These are phyloP conservation scores for Lagenidium giganteum DNA, from an alignment of 352 stramenopile genomes.

Conservation along the genomic window DNA sequence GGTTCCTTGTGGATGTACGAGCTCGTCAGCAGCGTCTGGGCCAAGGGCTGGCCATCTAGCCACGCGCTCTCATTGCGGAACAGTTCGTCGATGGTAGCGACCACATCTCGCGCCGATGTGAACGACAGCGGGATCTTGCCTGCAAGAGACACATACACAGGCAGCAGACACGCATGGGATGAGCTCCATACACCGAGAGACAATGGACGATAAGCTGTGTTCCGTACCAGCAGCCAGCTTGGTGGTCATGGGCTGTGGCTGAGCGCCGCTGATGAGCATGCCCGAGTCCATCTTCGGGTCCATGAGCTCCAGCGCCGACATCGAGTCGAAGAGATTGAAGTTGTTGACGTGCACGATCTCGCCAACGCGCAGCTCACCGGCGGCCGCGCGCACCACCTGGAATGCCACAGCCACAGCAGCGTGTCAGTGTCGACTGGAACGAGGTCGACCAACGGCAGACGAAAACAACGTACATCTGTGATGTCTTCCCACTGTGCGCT, in stretches of 20 bases:
- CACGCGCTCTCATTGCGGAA: conserved; percentile 77
- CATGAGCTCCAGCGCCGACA: conserved; percentile 93
- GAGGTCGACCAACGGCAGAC: neutral
- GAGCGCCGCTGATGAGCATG: conserved; percentile 55
- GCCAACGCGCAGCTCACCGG: conserved; percentile 76
- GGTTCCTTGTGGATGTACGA: conserved; percentile 84
- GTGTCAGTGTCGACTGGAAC: neutral
- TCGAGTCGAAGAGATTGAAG: conserved; percentile 93
- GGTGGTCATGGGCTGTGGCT: conserved; percentile 48
- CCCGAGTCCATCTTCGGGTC: conserved; percentile 94
- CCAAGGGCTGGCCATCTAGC: conserved; percentile 78
- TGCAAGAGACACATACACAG: too few species aligned
- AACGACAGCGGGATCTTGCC: conserved; percentile 64
- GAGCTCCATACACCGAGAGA: neutral
- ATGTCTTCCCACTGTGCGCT: conserved; percentile 8
- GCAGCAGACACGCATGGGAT: neutral
- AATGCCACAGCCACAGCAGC: neutral
- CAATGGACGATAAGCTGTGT: too few species aligned
- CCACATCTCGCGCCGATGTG: conserved; percentile 49
- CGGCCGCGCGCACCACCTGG: conserved; percentile 52
- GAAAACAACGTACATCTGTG: conserved; percentile 6
- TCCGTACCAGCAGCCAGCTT: neutral
- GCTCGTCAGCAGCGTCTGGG: conserved; percentile 87
- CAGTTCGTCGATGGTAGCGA: conserved; percentile 73
- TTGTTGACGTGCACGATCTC: conserved; percentile 71